Evolutionary conservation across 768 basidiomycete species (phyloP), one percentile per base, ranked within the genome.

Genomic region (Pulveroboletus ravenelii): DNA sequence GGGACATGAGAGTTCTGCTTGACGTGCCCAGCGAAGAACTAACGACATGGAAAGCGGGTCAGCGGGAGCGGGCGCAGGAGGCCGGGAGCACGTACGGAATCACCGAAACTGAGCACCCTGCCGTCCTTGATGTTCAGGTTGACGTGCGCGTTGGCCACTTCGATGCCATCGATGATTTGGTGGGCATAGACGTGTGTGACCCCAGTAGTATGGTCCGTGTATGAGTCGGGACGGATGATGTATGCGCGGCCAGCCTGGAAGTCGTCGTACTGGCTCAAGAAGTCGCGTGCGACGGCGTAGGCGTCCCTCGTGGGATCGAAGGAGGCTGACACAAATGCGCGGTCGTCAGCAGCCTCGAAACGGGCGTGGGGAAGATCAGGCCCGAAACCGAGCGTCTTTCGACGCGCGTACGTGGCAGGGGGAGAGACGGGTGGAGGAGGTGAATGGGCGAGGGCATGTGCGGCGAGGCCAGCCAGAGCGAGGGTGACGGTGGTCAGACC

Each of bases 381-480:
- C 1, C 94, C 94, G 64, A 95, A 96, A 20, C 85, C 84, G 48
- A 98, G 78, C 0, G 94, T 81, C 85, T 97, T 96, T 62, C 94
- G 83, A 47, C 70, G 70, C 12, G 31, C 0, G 12, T 14, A 1
- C 1, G 30, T 18, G 12, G 1, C 48, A 2, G 47, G 1, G 9
- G 58, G 50, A 1, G 51, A 34, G 47, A 48, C 18, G 0, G 55
- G 60, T 0, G 58, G 57, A 9, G 65, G 67, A 0, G 42, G 3
- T 0, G 68, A 59, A 58, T 79, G 79, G 12, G 78, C 79, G 53
- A 78, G 71, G 45, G 77, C 74, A 54, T 71, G 70, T 61, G 80
- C 79, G 37, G 83, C 80, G 55, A 85, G 75, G 62, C 79, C 80
- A 50, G 79, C 81, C 34, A 80, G 69, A 44, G 77, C 75, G 52